phyloP scores from a whole-genome alignment of 495 filamentous ascomycete genomes.

The Lepraria neglecta region DNA sequence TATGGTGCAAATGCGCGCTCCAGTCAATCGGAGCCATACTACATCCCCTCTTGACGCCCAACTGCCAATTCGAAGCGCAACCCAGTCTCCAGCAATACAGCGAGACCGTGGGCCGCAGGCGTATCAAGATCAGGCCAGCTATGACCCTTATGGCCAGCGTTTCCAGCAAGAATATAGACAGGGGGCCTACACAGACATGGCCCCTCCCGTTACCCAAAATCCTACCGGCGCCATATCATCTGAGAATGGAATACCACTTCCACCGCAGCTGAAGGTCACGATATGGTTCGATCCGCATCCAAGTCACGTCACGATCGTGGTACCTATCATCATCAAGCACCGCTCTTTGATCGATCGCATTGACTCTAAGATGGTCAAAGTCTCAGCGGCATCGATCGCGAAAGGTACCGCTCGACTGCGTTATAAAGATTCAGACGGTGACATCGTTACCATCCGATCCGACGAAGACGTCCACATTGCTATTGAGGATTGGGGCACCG shows the following conservation, averaged over 20 bases:
- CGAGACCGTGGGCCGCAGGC: slow-evolving; percentile 23
- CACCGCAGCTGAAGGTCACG: slow-evolving; percentile 83
- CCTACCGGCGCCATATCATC: slow-evolving; percentile 33
- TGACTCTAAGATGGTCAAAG: slow-evolving; percentile 82
- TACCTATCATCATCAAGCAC: slow-evolving; percentile 86
- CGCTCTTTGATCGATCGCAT: slow-evolving; percentile 92
- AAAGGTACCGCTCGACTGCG: slow-evolving; percentile 72
- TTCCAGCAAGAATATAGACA: slow-evolving; percentile 10
- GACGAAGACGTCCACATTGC: slow-evolving; percentile 94
- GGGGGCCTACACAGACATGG: slow-evolving; percentile 6
- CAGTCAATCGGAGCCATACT: slow-evolving; percentile 61
- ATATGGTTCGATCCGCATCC: slow-evolving; percentile 74
- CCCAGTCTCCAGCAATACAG: slow-evolving; percentile 38
- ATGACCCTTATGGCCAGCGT: slow-evolving; percentile 21
- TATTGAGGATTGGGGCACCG: slow-evolving; percentile 85
- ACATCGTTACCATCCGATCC: slow-evolving; percentile 84
- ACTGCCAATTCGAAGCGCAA: slow-evolving; percentile 43
- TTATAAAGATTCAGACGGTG: slow-evolving; percentile 88
- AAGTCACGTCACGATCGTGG: slow-evolving; percentile 83
- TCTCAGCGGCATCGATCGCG: slow-evolving; percentile 72
- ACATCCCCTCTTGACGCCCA: slow-evolving; percentile 53
- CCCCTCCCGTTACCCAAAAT: slow-evolving; percentile 32
- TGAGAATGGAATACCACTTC: slow-evolving; percentile 25
- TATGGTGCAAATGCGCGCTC: slow-evolving; percentile 51
- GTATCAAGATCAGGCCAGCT: slow-evolving; percentile 20